Evolutionary conservation across 2,329 filamentous ascomycete species (phyloP).

Genomic region (Colletotrichum neosansevieriae): DNA sequence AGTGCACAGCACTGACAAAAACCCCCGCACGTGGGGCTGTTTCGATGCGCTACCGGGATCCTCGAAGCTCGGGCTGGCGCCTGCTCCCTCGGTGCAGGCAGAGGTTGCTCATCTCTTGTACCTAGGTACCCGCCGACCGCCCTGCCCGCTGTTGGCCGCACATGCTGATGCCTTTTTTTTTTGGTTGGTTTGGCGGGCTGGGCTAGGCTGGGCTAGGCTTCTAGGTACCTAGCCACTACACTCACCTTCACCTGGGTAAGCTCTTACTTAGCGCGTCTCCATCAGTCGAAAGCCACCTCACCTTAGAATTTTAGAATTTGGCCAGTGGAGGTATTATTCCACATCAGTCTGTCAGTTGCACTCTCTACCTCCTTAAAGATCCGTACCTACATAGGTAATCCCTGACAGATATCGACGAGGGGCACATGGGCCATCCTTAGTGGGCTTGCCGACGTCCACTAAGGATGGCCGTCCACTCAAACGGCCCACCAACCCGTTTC

Average conservation of each 20-base stretch:
- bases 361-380: no score
- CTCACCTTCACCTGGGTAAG: no score
- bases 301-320: no score
- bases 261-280: no score
- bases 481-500: slow-evolving; percentile 10
- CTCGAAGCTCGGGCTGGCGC: background rate
- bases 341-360: no score
- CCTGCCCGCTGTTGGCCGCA: slow-evolving; percentile 2
- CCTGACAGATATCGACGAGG: no score
- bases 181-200: background rate
- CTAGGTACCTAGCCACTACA: background rate
- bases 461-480: slow-evolving; percentile 25
- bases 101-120: background rate
- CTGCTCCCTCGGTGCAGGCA: background rate
- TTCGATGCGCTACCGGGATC: slow-evolving; percentile 40
- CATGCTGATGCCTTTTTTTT: background rate
- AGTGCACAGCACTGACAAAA: background rate
- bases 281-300: no score
- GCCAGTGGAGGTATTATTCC: no score
- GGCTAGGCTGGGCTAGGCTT: slow-evolving; percentile 10
- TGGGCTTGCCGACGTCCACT: slow-evolving; percentile 19
- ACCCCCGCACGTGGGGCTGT: slow-evolving; percentile 39
- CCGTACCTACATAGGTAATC: no score
- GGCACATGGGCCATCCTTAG: background rate
- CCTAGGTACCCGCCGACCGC: background rate